These are phyloP conservation scores for Castanea mollissima DNA, from an alignment of 306 rosid species.

Conservation along the genomic window DNA sequence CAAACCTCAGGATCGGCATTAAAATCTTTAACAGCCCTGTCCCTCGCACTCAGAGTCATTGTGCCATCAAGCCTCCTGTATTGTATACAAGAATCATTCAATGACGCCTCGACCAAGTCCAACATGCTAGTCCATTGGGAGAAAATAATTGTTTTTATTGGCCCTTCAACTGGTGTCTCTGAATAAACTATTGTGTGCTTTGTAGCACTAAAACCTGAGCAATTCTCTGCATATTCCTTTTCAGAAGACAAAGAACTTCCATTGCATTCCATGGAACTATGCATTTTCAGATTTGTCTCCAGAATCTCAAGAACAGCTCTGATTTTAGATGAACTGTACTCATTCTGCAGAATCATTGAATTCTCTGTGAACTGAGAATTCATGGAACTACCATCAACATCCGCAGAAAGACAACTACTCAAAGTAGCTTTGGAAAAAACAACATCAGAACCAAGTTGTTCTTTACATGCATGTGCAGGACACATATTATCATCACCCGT, in stretches of 20 bases:
- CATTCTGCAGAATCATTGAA: slow-evolving; percentile 51
- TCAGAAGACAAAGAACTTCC: slow-evolving; percentile 36
- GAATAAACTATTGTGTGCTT: slow-evolving; percentile 50
- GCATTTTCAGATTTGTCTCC: slow-evolving; percentile 40
- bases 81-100: slow-evolving; percentile 40
- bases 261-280: slow-evolving; percentile 27
- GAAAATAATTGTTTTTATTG: slow-evolving; percentile 72
- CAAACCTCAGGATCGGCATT: slow-evolving; percentile 79
- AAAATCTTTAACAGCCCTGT: slow-evolving; percentile 87
- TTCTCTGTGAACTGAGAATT: slow-evolving; percentile 43
- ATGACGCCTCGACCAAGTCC: slow-evolving; percentile 71
- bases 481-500: slow-evolving; percentile 77
- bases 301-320: slow-evolving; percentile 81
- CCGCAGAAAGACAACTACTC: slow-evolving; percentile 66
- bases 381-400: slow-evolving; percentile 46
- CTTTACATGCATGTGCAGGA: slow-evolving; percentile 72
- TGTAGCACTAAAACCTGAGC: slow-evolving; percentile 34
- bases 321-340: slow-evolving; percentile 83
- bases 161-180: slow-evolving; percentile 43
- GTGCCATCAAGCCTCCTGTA: slow-evolving; percentile 97
- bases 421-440: slow-evolving; percentile 81
- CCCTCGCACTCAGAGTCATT: slow-evolving; percentile 77
- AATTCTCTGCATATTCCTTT: slow-evolving; percentile 33
- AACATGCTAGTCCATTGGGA: slow-evolving; percentile 99
- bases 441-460: slow-evolving; percentile 58